These are phyloP conservation scores for Lachancea mirantina DNA, from an alignment of 805 yeast species.

Conservation along the genomic window DNA sequence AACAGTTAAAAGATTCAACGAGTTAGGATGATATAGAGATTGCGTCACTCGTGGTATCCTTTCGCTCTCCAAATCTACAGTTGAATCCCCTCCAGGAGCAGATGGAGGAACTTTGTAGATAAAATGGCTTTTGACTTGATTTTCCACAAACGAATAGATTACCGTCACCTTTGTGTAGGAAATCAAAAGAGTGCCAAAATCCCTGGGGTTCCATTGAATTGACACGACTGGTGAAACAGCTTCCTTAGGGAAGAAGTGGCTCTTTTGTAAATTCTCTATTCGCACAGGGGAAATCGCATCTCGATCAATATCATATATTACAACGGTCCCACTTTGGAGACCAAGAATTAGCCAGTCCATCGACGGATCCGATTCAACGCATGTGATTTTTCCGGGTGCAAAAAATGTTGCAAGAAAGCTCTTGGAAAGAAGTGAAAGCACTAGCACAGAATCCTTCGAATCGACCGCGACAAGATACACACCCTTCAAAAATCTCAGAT, in stretches of 20 bases:
- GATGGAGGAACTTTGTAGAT: constrained; percentile 58
- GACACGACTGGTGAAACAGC: constrained; percentile 57
- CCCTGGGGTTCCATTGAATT: constrained; percentile 82
- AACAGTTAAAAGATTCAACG: constrained; percentile 70
- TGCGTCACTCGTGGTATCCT: constrained; percentile 40
- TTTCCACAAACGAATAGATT: constrained; percentile 57
- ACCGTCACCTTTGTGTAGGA: constrained; percentile 67
- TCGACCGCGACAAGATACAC: constrained; percentile 73
- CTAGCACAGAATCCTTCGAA: constrained; percentile 49
- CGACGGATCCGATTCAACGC: constrained; percentile 75
- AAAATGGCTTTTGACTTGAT: constrained; percentile 48
- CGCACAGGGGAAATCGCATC: constrained; percentile 57
- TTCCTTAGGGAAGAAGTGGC: constrained; percentile 46
- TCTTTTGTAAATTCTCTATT: constrained; percentile 64
- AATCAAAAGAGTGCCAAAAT: constrained; percentile 68
- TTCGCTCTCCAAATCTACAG: constrained; percentile 17
- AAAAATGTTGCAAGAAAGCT: constrained; percentile 51
- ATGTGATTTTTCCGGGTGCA: constrained; percentile 59
- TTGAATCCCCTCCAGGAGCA: constrained; percentile 63
- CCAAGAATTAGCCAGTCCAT: constrained; percentile 85
- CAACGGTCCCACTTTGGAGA: constrained; percentile 61
- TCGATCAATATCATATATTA: constrained; percentile 76
- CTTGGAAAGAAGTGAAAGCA: constrained; percentile 63
- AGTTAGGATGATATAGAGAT: constrained; percentile 88
- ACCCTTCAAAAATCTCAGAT: constrained; percentile 67